Evolutionary conservation across 371 early-diverging fungal species (phyloP), one percentile per base, ranked within the genome.

Genomic region (Zopfochytrium polystomum): DNA sequence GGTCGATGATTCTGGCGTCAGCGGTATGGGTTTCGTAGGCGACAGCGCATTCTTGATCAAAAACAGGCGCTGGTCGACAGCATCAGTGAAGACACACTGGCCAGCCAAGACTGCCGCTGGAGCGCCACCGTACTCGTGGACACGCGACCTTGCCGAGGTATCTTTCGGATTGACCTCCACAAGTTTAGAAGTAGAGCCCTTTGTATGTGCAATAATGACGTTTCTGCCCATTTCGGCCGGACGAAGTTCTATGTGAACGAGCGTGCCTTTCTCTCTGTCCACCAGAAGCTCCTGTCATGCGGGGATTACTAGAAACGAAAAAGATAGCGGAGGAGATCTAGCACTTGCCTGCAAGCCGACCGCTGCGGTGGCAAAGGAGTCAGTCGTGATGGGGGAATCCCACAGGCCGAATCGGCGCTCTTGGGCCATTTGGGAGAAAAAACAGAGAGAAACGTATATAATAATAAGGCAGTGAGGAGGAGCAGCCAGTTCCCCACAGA

Each of bases 111-210:
- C 81, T 0, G 79, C 71, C 50, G 85, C 85, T 4, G 78, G 72
- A 9, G 84, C 84, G 30, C 87, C 85, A 11, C 90, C 90, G 59
- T 90, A 90, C 67, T 88, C 90, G 60, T 90, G 88, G 5, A 88
- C 90, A 11, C 82, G 80, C 0, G 84, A 76, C 49, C 78, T 70
- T 11, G 22, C 9, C 29, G 25, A 51, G 51, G 31, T 33, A 26
- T 13, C 43, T 25, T 30, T 35, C 33, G 5, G 23, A 31, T n/a
- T 20, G 51, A 46, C 18, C 13, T 4, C 13, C 31, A 18, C 31
- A 15, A 26, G 49, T 29, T 31, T 25, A 9, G 13, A 20, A 18
- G 46, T 13, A 48, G 58, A n/a, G 46, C 11, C 11, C 20, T 44
- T 30, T 13, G n/a, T 38, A 22, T 53, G 20, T 0, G 15, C 25